Conservation (phyloP, 495 filamentous ascomycete genomes). For the Neurospora africana region DNA sequence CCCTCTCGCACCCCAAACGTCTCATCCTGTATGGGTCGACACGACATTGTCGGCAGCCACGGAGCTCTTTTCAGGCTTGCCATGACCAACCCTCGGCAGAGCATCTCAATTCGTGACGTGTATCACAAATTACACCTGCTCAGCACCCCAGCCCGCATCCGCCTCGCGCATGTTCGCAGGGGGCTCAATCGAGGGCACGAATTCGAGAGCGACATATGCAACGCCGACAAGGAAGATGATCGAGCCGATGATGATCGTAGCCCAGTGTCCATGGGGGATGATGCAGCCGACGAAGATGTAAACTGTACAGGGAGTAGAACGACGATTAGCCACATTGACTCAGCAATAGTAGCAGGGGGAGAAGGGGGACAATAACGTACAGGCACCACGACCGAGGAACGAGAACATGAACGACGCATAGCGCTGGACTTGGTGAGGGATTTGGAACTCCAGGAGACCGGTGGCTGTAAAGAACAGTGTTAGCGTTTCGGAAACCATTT, state of each 20-base stretch:
- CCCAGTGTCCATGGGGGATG: constrained; percentile 47
- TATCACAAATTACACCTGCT: constrained; percentile 57
- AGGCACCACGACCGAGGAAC: constrained; percentile 89
- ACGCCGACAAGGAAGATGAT: constrained; percentile 68
- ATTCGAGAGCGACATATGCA: constrained; percentile 76
- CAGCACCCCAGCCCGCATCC: constrained; percentile 83
- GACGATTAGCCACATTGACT: not conserved
- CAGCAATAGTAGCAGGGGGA: not conserved
- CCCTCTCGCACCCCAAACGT: not conserved
- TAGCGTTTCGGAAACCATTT: not conserved
- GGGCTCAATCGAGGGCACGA: constrained; percentile 91
- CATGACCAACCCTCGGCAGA: not conserved
- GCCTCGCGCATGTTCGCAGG: constrained; percentile 94
- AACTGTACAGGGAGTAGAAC: constrained; percentile 41
- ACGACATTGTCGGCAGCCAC: not conserved
- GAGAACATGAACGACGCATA: constrained; percentile 98
- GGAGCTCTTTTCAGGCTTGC: not conserved
- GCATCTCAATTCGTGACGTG: not conserved
- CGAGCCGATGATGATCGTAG: constrained; percentile 55
- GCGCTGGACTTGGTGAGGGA: constrained; percentile 80
- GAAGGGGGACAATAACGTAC: constrained; percentile 44
- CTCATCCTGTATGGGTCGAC: not conserved
- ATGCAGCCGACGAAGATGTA: constrained; percentile 93
- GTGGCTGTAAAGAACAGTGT: constrained; percentile 34
- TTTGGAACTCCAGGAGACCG: constrained; percentile 77